These are phyloP conservation scores for Phlyctochytrium bullatum DNA, from an alignment of 192 early-diverging fungal genomes.

Conservation along the genomic window DNA sequence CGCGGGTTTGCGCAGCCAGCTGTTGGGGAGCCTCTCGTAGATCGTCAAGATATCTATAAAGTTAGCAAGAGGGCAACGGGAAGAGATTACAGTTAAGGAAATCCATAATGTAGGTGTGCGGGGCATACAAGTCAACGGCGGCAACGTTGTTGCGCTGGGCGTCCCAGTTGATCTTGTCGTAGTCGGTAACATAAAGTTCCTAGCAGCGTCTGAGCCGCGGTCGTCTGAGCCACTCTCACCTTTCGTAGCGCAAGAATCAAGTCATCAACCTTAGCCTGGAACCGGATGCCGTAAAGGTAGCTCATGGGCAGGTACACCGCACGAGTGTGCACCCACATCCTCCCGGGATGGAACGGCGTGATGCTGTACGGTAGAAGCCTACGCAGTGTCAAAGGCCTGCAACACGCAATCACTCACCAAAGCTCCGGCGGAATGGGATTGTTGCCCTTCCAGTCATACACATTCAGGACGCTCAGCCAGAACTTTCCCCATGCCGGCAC, in stretches of 20 bases:
- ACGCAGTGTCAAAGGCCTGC: conserved; percentile 9
- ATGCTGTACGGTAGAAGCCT: conserved; percentile 75
- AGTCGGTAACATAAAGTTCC: conserved; percentile 88
- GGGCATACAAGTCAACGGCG: conserved; percentile 78
- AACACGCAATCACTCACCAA: conserved; percentile 49
- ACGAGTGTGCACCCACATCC: conserved; percentile 94
- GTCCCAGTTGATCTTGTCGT: conserved; percentile 81
- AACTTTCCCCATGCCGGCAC: conserved; percentile 98
- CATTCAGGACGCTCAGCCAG: conserved; percentile 87
- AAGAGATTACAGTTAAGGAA: conserved; percentile 60
- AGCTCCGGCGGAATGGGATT: conserved; percentile 96
- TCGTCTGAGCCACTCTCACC: too few relatives aligned
- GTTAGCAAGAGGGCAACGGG: conserved; percentile 16
- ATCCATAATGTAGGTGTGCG: conserved; percentile 75
- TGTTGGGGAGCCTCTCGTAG: conserved; percentile 71
- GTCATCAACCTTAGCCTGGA: conserved; percentile 54
- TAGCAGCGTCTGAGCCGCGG: too few relatives aligned
- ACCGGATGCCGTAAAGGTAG: conserved; percentile 77
- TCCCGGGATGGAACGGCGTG: conserved; percentile 84
- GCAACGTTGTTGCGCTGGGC: conserved; percentile 79
- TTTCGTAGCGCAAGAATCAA: conserved; percentile 77
- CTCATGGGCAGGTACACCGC: conserved; percentile 95
- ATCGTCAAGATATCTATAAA: conserved; percentile 43
- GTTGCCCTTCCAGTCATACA: conserved; percentile 95
- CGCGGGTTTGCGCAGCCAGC: conserved; percentile 61